Evolutionary conservation across 1,284 basidiomycete genomes (phyloP), one percentile per base, ranked within the genome.

Genomic region (Stereum hirsutum): DNA sequence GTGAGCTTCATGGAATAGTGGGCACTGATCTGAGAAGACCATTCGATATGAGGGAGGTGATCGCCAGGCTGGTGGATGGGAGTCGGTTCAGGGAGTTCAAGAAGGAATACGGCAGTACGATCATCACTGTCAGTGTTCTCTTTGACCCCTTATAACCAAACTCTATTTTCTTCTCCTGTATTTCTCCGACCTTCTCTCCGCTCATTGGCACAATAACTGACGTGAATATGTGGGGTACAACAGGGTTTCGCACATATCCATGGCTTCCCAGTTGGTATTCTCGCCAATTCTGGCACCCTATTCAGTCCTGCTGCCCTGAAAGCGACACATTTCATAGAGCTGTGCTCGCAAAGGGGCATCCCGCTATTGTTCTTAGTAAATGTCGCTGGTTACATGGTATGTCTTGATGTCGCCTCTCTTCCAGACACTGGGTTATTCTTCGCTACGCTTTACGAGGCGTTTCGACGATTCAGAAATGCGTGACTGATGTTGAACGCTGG

Each of bases 1-100:
- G 75, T 7, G 93, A 97, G 50, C 69, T 97, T 6, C 84, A 94
- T 58, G 89, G 89, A 20, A 92, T 97, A 52, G 89, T 96, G 20
- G 90, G 91, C 3, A 86, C 89, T 10, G 91, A 95, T 57, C 73
- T 87, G 19, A 77, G 87, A 27, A 88, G 93, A 63, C 66, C 81
- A 0, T 96, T 94, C 59, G 92, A 97, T 60, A 92, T 96, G 81
- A 74, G 89, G 37, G 92, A 96, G 57, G 82, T 97, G 23, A 93
- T 97, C 55, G 81, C 92, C 12, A 81, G 93, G 21, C 66, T 94
- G 36, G 91, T 94, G 4, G 93, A 97, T 53, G 92, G 91, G 2
- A 92, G 88, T 56, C 77, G 81, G 45, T 94, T 97, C 62, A 75
- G 91, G 50, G 93, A 96, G 63, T 97, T 95, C 72, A 97, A 97